Base-by-base conservation (phyloP, 768 basidiomycete species). In the Calocybe indica region DNA sequence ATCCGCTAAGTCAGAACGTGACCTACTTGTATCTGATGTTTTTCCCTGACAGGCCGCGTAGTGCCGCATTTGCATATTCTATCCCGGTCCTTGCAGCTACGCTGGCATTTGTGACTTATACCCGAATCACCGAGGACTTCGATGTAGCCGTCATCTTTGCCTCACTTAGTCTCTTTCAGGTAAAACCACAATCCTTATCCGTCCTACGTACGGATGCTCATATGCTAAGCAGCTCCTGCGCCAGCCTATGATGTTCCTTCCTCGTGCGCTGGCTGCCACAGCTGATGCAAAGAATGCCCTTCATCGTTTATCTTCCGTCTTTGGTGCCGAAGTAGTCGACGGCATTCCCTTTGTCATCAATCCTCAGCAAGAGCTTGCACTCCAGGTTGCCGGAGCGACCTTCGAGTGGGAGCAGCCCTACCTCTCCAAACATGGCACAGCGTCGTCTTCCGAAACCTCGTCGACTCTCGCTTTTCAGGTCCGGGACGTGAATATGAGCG, bases 61-160 rank as follows among this genome's bases (percentile, higher is more conserved):
- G 76, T 53, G 62, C 74, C 33, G 80, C 79, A 1, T 63, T 78
- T 15, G 80, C 79, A 5, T 78, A 68, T 58, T 80, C 80, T 2
- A 70, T 82, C 10, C 80, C 85, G 13, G 78, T 78, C 8, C 68
- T 87, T 5, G 81, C 83, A 1, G 77, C 84, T 1, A 82, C 83
- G 5, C 68, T 88, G 30, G 70, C 82, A 2, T 84, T 87, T 56
- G 73, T 84, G 13, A 79, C 80, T 2, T 88, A 86, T 59, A 80
- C 79, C 1, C 67, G 72, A 11, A 73, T 74, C 3, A 71, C 75
- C 10, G 61, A 75, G 46, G 63, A 64, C 10, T 79, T 86, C 55
- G 76, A 85, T 59, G 76, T 80, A 22, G 83, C 83, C 1, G 65
- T 83, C 48, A 82, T 87, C 47, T 88, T 88, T 61, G 68, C 84